Evolutionary conservation across 2,329 filamentous ascomycete species (phyloP).

Genomic region (Fusarium torulosum): DNA sequence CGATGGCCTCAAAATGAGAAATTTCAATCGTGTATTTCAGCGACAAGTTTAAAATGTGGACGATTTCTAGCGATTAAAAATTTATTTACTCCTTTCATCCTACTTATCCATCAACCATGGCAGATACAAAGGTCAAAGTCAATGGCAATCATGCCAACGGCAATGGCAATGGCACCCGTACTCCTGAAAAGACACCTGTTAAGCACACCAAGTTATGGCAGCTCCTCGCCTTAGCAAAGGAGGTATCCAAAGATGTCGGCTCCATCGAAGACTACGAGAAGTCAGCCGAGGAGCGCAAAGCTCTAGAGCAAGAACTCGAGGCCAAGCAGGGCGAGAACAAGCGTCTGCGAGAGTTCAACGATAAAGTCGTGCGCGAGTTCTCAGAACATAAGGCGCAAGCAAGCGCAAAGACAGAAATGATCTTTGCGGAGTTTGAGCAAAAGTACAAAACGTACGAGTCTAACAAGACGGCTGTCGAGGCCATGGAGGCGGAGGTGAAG

Average conservation of each 20-base stretch:
- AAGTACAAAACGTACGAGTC: slow-evolving; percentile 47
- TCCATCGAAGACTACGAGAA: slow-evolving; percentile 48
- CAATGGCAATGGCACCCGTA: slow-evolving; percentile 44
- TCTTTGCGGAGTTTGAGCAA: slow-evolving; percentile 45
- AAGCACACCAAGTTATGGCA: slow-evolving; percentile 47
- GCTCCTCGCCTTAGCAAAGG: slow-evolving; percentile 46
- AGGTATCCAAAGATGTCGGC: slow-evolving; percentile 47
- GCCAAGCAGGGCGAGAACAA: slow-evolving; percentile 42
- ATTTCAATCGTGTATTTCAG: slow-evolving; percentile 17
- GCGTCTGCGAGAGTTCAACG: slow-evolving; percentile 45
- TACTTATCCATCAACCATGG: slow-evolving; percentile 38
- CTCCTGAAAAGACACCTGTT: slow-evolving; percentile 23
- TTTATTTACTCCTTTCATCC: slow-evolving; percentile 25
- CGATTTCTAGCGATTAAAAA: slow-evolving; percentile 31
- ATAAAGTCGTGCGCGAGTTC: slow-evolving; percentile 43
- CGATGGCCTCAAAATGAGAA: slow-evolving; percentile 35
- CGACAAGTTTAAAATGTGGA: slow-evolving; percentile 39
- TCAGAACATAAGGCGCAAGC: slow-evolving; percentile 42
- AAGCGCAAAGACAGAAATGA: slow-evolving; percentile 37
- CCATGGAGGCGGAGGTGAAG: slow-evolving; percentile 60
- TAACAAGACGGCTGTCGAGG: slow-evolving; percentile 47
- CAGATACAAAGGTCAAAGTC: slow-evolving; percentile 48
- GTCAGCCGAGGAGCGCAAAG: slow-evolving; percentile 37
- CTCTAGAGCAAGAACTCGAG: slow-evolving; percentile 45
- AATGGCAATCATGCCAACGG: slow-evolving; percentile 35